These are phyloP conservation scores for Botryotinia calthae DNA, from an alignment of 2,329 filamentous ascomycete species.

Conservation along the genomic window DNA sequence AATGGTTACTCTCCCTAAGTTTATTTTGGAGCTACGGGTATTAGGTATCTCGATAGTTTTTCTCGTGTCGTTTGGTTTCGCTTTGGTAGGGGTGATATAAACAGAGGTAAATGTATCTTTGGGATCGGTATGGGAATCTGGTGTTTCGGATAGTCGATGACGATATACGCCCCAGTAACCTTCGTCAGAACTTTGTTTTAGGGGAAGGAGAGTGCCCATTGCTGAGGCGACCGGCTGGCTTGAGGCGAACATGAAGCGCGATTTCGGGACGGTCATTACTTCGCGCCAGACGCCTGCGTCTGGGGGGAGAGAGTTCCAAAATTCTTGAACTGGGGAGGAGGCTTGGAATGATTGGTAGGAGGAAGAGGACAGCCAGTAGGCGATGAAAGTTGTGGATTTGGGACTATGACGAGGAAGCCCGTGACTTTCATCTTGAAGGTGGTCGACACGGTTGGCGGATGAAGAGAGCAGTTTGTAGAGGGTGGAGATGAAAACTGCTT, in stretches of 20 bases:
- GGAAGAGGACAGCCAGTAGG: slow-evolving; percentile 24
- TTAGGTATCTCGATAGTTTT: slow-evolving; percentile 12
- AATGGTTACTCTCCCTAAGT: slow-evolving; percentile 16
- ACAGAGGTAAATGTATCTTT: slow-evolving; percentile 24
- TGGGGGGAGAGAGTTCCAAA: slow-evolving; percentile 25
- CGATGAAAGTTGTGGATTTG: slow-evolving; percentile 24
- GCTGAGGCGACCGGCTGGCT: slow-evolving; percentile 24
- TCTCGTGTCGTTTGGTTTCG: background rate
- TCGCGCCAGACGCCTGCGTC: slow-evolving; percentile 30
- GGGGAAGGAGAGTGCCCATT: slow-evolving; percentile 21
- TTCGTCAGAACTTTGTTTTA: slow-evolving; percentile 24
- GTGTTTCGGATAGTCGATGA: slow-evolving; percentile 23
- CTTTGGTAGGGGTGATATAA: slow-evolving; percentile 21
- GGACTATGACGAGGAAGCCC: slow-evolving; percentile 16
- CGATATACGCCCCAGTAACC: slow-evolving; percentile 31
- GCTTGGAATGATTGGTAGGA: slow-evolving; percentile 32
- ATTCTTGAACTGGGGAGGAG: slow-evolving; percentile 18
- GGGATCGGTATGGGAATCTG: slow-evolving; percentile 25
- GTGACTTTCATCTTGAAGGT: slow-evolving; percentile 21
- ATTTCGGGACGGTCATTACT: slow-evolving; percentile 28
- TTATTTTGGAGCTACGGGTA: background rate
- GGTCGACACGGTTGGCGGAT: slow-evolving; percentile 24
- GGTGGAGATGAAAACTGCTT: slow-evolving; percentile 14
- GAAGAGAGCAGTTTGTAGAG: slow-evolving; percentile 23
- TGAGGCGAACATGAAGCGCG: slow-evolving; percentile 26